Base-by-base conservation (phyloP, 73 alveolate genomes). In the Tetrahymena malaccensis region DNA sequence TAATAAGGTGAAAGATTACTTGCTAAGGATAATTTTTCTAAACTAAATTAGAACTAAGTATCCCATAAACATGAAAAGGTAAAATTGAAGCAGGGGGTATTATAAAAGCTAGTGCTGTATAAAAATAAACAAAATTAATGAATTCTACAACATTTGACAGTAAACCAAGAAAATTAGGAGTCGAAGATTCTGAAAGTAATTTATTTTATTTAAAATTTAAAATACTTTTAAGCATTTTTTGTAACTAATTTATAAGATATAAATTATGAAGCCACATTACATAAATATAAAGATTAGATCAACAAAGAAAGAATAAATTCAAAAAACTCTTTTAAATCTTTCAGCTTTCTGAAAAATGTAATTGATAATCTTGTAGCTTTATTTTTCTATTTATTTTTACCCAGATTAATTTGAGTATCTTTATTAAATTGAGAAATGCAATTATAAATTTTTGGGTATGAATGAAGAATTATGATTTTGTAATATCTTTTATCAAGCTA, bases 21-120 rank as follows among this genome's bases (percentile, higher is more conserved):
- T 43, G 96, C 97, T 15, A 97, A 97, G 95, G 98, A 97, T 95
- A 97, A 97, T 56, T 98, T 43, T 94, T 96, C 55, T 83, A 97
- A 84, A 98, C 97, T 25, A 93, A 97, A 94, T 97, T 97, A 83
- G 98, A 97, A 96, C 95, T 97, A 43, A 97, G 97, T 19, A 97
- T 97, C 35, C 98, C 99, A 1, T 95, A 98, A 11, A 97, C 97
- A 85, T 98, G 98, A 25, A 96, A 99, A 95, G 99, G 99, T 44
- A 97, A 94, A 94, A 99, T 99, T 19, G 98, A 98, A 97, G 98
- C 98, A 94, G 97, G 98, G 57, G 98, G 98, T 83, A 98, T 98
- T 43, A 84, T 98, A 85, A 94, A 97, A 55, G 99, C 98, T 3
- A 43, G 98, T 37, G 99, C 99, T 21, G 96, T 95, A 25, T 99